Conservation (phyloP, 1,284 basidiomycete genomes). For the Afroboletus lepidellus region DNA sequence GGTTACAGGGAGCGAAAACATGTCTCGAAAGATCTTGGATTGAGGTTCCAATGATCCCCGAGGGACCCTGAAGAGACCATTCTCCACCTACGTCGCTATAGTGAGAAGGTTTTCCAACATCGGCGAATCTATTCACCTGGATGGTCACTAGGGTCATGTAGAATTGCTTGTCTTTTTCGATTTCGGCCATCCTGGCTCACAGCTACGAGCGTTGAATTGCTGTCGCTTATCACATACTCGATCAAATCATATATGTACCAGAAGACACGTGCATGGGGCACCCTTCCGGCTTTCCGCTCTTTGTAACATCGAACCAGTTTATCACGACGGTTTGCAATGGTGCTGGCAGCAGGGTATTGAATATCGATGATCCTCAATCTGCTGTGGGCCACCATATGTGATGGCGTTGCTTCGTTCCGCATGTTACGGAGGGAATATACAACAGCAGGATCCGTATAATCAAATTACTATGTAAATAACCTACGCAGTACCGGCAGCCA, state of each 20-base stretch:
- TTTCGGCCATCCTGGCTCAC: not conserved
- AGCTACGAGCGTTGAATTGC: not conserved
- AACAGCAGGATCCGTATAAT: not conserved
- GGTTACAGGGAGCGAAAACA: conserved; percentile 24
- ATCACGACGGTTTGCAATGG: not conserved
- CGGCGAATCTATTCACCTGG: conserved; percentile 1
- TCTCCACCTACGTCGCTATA: conserved; percentile 19
- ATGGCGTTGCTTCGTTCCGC: not conserved
- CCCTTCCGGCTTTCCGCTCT: not conserved
- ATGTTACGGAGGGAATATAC: not conserved
- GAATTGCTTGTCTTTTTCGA: conserved; percentile 10
- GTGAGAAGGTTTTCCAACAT: not conserved
- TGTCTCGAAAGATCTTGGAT: conserved; percentile 24
- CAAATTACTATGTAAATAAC: conserved; percentile 6
- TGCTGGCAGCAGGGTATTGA: too few relatives aligned
- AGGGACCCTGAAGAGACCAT: conserved; percentile 26
- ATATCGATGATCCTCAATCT: too few relatives aligned
- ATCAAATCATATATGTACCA: not conserved
- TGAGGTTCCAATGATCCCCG: conserved; percentile 14
- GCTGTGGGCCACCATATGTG: too few relatives aligned
- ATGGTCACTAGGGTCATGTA: conserved; percentile 24
- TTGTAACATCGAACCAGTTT: too few relatives aligned
- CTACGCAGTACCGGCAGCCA: too few relatives aligned
- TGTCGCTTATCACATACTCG: not conserved
- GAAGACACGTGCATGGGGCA: not conserved